Conservation (phyloP, 805 yeast species). For the Hanseniaspora nectarophila region DNA sequence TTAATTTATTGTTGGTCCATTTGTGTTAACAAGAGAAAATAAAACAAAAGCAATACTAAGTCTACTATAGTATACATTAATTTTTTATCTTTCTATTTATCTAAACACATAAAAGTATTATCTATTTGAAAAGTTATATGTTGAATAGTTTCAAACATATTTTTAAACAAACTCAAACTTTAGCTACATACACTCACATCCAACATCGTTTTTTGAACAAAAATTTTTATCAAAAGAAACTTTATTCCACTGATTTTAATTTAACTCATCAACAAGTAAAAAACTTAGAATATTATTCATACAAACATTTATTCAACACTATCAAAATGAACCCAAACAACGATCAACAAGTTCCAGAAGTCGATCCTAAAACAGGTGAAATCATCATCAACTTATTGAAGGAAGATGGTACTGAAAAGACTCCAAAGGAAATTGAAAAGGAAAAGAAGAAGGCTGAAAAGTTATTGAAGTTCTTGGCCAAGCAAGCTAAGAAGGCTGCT, state of each 20-base stretch:
- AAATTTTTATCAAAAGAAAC: not conserved
- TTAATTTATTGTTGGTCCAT: not conserved
- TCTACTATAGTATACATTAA: not conserved
- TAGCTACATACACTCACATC: not conserved
- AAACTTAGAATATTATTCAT: constrained; percentile 2
- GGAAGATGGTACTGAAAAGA: constrained; percentile 42
- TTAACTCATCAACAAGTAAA: not conserved
- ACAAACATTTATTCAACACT: not conserved
- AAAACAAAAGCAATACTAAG: no score
- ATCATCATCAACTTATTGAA: constrained; percentile 29
- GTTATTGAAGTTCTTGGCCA: constrained; percentile 74
- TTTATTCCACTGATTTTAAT: not conserved
- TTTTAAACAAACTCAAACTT: not conserved
- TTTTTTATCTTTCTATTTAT: not conserved
- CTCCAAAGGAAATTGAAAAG: constrained; percentile 72
- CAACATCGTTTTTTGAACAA: not conserved
- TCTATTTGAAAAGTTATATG: not conserved
- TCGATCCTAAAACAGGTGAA: constrained; percentile 30
- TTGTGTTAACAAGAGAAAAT: no score
- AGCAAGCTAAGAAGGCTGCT: constrained; percentile 51
- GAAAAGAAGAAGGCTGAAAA: constrained; percentile 83
- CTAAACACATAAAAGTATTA: no score
- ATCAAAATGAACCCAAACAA: constrained; percentile 12
- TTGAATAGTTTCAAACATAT: not conserved
- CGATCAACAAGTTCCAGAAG: constrained; percentile 22